Percentiles rank a stretch among this genome's conserved stretches.
phyloP scores from a whole-genome alignment of 2,329 filamentous ascomycete species.

The Pseudocercospora musae region DNA sequence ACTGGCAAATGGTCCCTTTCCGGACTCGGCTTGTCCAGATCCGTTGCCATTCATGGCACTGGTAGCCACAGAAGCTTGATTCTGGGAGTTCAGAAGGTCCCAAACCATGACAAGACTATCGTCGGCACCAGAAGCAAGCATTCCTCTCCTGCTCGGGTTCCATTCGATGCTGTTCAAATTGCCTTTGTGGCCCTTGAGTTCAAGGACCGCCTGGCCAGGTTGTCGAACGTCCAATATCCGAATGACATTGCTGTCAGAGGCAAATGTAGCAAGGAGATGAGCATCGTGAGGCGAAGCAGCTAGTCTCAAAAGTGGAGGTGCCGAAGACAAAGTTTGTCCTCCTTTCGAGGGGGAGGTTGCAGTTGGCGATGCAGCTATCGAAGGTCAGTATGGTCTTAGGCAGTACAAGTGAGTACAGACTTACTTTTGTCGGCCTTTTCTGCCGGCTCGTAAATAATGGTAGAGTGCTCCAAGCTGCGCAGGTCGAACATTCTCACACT shows the following conservation, averaged over 20 bases:
- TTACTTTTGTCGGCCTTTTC: slow-evolving; percentile 65
- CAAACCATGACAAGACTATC: slow-evolving; percentile 89
- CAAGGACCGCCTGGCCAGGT: slow-evolving; percentile 88
- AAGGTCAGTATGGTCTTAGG: not conserved
- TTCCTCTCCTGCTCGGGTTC: slow-evolving; percentile 82
- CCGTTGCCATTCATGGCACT: slow-evolving; percentile 25
- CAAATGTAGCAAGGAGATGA: slow-evolving; percentile 94
- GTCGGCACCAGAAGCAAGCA: slow-evolving; percentile 86
- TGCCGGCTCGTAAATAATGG: slow-evolving; percentile 97
- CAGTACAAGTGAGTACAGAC: slow-evolving; percentile 9
- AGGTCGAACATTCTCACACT: slow-evolving; percentile 99
- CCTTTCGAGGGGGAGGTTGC: slow-evolving; percentile 68
- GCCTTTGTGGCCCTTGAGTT: slow-evolving; percentile 83
- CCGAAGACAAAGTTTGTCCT: slow-evolving; percentile 64
- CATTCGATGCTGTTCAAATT: slow-evolving; percentile 92
- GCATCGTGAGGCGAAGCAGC: slow-evolving; percentile 93
- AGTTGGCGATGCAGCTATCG: slow-evolving; percentile 38
- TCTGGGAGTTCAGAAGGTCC: slow-evolving; percentile 73
- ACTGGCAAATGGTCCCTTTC: slow-evolving; percentile 67
- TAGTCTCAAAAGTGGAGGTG: slow-evolving; percentile 69
- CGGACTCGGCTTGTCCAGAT: slow-evolving; percentile 39
- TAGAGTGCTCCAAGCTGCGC: slow-evolving; percentile 92
- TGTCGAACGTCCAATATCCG: slow-evolving; percentile 95
- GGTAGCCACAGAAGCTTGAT: slow-evolving; percentile 38
- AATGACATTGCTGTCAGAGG: slow-evolving; percentile 85